Conservation (phyloP, 1,139 yeast species). For the Barnettozyma hawaiiensis region DNA sequence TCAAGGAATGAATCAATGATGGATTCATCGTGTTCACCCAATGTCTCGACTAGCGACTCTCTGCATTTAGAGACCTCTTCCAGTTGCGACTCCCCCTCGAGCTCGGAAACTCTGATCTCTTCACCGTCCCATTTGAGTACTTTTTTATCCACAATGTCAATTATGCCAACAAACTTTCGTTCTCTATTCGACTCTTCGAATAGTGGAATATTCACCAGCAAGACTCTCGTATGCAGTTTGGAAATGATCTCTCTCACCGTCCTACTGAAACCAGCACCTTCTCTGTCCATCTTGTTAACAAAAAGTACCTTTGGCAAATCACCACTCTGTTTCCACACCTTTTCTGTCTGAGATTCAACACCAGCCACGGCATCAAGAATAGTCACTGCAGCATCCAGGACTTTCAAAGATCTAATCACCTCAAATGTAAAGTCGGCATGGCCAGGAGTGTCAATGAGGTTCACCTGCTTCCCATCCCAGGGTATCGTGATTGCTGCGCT, state of each 20-base stretch:
- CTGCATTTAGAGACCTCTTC: slow-evolving; percentile 55
- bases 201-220: slow-evolving; percentile 74
- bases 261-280: slow-evolving; percentile 90
- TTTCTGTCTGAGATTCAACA: slow-evolving; percentile 96
- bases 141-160: slow-evolving; percentile 71
- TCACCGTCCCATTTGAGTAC: slow-evolving; percentile 58
- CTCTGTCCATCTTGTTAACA: slow-evolving; percentile 93
- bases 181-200: slow-evolving; percentile 41
- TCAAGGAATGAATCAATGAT: slow-evolving; percentile 75
- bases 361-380: slow-evolving; percentile 96
- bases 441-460: slow-evolving; percentile 95
- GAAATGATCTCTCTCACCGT: slow-evolving; percentile 82
- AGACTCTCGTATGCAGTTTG: slow-evolving; percentile 69
- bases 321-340: slow-evolving; percentile 88
- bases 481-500: slow-evolving; percentile 92
- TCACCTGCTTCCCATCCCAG: slow-evolving; percentile 74
- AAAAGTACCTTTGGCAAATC: slow-evolving; percentile 72
- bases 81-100: slow-evolving; percentile 35
- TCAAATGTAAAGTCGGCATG: slow-evolving; percentile 98
- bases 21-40: slow-evolving; percentile 76
- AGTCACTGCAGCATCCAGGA: slow-evolving; percentile 89
- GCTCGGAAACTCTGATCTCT: slow-evolving; percentile 52
- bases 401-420: slow-evolving; percentile 82
- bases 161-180: slow-evolving; percentile 64
- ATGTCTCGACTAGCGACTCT: slow-evolving; percentile 73